Conservation (phyloP, 352 stramenopile genomes). For the Ophiocytium majus region DNA sequence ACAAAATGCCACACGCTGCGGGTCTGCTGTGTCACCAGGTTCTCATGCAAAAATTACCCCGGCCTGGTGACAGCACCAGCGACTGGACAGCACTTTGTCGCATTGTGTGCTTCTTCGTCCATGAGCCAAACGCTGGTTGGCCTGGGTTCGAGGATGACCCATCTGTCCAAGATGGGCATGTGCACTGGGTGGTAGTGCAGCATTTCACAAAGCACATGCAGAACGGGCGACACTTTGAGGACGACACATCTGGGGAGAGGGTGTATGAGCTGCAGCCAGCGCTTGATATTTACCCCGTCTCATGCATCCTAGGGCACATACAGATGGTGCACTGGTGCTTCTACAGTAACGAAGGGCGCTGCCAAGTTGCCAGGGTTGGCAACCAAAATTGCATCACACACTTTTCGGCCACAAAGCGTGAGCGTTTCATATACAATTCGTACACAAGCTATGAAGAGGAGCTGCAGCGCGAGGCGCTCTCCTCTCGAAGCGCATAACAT, state of each 20-base stretch:
- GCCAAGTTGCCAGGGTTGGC: not conserved
- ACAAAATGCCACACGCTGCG: not conserved
- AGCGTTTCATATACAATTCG: not conserved
- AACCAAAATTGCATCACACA: not conserved
- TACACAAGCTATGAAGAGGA: not conserved
- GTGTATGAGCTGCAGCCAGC: not conserved
- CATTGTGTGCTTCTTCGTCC: not conserved
- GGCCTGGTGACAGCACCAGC: not conserved
- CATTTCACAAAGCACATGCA: not conserved
- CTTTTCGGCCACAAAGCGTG: not conserved
- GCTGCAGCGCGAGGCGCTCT: not conserved
- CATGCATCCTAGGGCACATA: not conserved
- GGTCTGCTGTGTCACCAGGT: not conserved
- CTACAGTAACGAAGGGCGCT: not conserved
- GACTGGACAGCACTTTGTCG: not conserved
- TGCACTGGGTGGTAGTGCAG: not conserved
- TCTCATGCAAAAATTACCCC: not conserved
- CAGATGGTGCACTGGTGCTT: not conserved
- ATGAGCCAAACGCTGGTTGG: not conserved
- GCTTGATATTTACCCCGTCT: not conserved
- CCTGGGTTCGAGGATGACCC: not conserved
- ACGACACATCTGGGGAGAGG: not conserved
- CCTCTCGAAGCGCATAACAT: too few species aligned
- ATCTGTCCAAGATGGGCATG: not conserved
- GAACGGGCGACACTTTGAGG: not conserved